Conservation (phyloP, 345 rosid genomes). For the Lagerstroemia speciosa region DNA sequence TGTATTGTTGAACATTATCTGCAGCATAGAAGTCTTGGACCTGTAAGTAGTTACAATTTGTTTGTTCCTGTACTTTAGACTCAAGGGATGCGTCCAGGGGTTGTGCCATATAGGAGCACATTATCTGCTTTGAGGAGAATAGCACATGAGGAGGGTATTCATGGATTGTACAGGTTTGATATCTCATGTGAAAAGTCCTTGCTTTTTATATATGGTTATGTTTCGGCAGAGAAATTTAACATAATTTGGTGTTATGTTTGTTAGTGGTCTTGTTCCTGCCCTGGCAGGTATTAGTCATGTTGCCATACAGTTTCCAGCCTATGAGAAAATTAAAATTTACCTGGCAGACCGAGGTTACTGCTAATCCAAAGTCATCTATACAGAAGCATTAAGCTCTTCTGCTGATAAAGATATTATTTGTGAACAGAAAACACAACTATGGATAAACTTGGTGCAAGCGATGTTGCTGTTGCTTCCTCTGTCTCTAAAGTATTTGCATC, state of each 20-base stretch:
- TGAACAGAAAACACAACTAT: conserved; percentile 44
- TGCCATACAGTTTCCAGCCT: conserved; percentile 82
- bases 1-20: background rate
- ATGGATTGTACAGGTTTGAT: conserved; percentile 72
- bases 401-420: background rate
- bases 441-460: conserved; percentile 62
- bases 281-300: conserved; percentile 91
- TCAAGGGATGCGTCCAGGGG: conserved; percentile 62
- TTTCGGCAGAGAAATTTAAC: background rate
- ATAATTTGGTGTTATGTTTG: conserved; percentile 10
- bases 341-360: conserved; percentile 52
- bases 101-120: conserved; percentile 64
- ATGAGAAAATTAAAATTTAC: conserved; percentile 60
- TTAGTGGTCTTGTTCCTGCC: conserved; percentile 83
- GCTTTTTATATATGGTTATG: background rate
- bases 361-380: background rate
- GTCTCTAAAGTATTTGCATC: conserved; percentile 86
- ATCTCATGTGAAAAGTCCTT: background rate
- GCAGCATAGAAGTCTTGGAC: background rate
- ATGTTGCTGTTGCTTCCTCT: conserved; percentile 85
- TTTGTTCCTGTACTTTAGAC: conserved; percentile 31
- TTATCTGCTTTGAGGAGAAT: conserved; percentile 78
- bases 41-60: background rate
- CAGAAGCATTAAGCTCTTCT: background rate
- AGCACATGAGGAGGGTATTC: conserved; percentile 70